Conservation (phyloP, 495 filamentous ascomycete species). For the Lasiosphaeria miniovina region DNA sequence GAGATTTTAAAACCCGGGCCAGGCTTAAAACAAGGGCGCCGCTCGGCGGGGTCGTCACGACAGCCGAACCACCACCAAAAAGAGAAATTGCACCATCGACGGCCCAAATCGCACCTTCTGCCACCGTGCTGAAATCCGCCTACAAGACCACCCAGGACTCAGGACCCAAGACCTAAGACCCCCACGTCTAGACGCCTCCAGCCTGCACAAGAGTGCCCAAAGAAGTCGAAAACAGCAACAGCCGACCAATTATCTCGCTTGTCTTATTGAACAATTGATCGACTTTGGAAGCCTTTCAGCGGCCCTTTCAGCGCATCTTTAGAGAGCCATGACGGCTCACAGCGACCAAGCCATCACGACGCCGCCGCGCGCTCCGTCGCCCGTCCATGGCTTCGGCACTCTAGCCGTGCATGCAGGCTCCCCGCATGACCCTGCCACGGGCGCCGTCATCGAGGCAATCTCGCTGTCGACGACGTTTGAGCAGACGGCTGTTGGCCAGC, state of each 20-base stretch:
- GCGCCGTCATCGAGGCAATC: conserved; percentile 93
- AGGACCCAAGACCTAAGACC: neutral
- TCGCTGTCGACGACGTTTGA: conserved; percentile 93
- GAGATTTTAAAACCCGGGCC: conserved; percentile 16
- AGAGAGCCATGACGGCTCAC: conserved; percentile 37
- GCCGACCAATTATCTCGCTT: neutral
- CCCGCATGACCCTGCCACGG: conserved; percentile 84
- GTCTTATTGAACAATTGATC: no score
- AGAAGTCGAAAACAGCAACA: conserved; percentile 2
- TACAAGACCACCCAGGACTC: neutral
- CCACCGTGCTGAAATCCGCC: neutral
- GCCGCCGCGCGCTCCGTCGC: conserved; percentile 40
- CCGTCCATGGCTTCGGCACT: conserved; percentile 72
- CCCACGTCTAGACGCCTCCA: neutral
- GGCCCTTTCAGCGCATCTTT: conserved; percentile 3
- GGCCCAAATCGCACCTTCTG: conserved; percentile 14
- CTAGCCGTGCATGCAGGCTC: conserved; percentile 90
- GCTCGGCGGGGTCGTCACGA: neutral
- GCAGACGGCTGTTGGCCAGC: conserved; percentile 79
- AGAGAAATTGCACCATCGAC: conserved; percentile 21
- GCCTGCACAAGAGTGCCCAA: neutral
- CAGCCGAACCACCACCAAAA: conserved; percentile 1
- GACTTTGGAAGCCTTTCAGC: no score
- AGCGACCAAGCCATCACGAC: conserved; percentile 41
- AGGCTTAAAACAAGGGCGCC: neutral